A percentile compares a stretch with the other conserved stretches of the same genome.
These are phyloP conservation scores for Aphanomyces stellatus DNA, from an alignment of 352 stramenopile species.

Conservation along the genomic window DNA sequence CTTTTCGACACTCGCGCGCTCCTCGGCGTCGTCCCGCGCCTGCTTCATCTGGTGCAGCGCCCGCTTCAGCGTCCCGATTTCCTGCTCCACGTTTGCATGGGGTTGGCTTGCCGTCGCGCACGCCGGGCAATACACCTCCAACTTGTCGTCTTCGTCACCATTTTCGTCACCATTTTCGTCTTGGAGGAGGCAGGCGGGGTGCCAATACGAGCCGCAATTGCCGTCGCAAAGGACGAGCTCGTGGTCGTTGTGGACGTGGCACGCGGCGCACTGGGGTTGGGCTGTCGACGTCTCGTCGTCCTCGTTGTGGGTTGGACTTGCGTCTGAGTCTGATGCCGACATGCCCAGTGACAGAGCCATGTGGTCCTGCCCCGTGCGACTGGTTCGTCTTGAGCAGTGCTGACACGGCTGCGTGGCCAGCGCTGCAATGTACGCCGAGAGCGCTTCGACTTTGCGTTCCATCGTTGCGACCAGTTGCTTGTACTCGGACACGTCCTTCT, in stretches of 20 bases:
- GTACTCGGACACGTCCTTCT: slow-evolving; percentile 19
- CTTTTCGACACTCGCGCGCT: slow-evolving; percentile 29
- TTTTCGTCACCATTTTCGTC: neutral
- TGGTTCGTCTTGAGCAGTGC: too few relatives aligned
- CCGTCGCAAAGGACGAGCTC: slow-evolving; percentile 16
- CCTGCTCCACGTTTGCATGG: slow-evolving; percentile 34
- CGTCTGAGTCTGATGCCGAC: too few relatives aligned
- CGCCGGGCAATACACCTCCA: slow-evolving; percentile 10
- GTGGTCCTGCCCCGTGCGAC: too few relatives aligned
- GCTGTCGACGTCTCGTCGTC: slow-evolving; percentile 6
- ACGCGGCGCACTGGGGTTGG: neutral
- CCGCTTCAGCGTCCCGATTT: slow-evolving; percentile 37
- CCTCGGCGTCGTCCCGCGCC: slow-evolving; percentile 29
- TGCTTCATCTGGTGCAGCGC: slow-evolving; percentile 34
- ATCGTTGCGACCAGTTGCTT: slow-evolving; percentile 35
- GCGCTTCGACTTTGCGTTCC: slow-evolving; percentile 47
- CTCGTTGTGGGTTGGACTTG: neutral
- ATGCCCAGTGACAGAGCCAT: too few relatives aligned
- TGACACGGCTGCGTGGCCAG: neutral
- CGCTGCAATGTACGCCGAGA: slow-evolving; percentile 41
- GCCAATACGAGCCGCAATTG: slow-evolving; percentile 18
- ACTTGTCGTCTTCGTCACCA: neutral
- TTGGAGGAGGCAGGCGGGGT: neutral
- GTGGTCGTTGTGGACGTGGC: neutral
- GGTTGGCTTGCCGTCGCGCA: slow-evolving; percentile 22